These are phyloP conservation scores for Rauvolfia tetraphylla DNA, from an alignment of 257 asterid species.

Conservation along the genomic window DNA sequence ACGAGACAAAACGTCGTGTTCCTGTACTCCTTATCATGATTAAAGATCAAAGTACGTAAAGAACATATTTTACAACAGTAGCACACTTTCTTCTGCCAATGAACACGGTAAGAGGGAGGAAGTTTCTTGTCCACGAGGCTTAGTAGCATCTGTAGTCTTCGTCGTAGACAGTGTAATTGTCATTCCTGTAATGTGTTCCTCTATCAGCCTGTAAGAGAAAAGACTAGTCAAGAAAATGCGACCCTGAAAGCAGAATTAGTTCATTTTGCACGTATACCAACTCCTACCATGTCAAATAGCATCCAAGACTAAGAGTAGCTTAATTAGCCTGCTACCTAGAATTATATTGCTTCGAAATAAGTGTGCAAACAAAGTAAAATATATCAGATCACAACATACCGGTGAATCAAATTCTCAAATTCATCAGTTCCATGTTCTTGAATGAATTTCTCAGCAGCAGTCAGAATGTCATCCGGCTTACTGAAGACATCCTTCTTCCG, in stretches of 20 bases:
- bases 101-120: constrained; percentile 2
- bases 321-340: not conserved
- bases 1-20: constrained; percentile 2
- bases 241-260: not conserved
- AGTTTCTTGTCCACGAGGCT: not conserved
- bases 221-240: not conserved
- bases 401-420: constrained; percentile 62
- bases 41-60: not conserved
- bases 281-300: not conserved
- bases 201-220: constrained; percentile 45
- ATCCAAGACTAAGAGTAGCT: not conserved
- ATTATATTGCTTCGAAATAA: not conserved
- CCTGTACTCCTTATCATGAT: not conserved
- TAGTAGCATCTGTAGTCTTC: constrained; percentile 59
- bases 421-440: constrained; percentile 65
- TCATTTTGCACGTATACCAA: not conserved
- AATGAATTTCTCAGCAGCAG: constrained; percentile 76
- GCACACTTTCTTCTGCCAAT: constrained; percentile 8
- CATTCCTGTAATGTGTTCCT: constrained; percentile 37
- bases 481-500: constrained; percentile 53
- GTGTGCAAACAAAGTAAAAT: not conserved
- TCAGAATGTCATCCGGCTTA: constrained; percentile 73
- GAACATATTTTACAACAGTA: constrained; percentile 39
- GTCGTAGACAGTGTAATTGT: constrained; percentile 34
- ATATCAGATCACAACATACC: constrained; percentile 30